These are phyloP conservation scores for Candida berthetii DNA, from an alignment of 805 yeast genomes.

Conservation along the genomic window DNA sequence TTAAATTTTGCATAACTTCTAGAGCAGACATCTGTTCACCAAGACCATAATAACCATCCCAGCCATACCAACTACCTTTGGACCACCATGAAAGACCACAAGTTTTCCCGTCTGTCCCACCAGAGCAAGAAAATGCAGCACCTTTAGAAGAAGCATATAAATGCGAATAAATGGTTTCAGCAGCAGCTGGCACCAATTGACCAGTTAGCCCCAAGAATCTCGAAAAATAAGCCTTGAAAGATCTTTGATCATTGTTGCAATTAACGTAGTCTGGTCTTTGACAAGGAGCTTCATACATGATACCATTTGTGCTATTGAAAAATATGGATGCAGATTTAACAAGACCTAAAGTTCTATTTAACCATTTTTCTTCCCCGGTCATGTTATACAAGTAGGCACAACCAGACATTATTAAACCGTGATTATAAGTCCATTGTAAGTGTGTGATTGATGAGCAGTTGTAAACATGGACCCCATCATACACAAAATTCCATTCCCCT, in stretches of 20 bases:
- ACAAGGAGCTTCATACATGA: slow-evolving; percentile 72
- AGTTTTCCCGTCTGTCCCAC: slow-evolving; percentile 76
- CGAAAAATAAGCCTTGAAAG: slow-evolving; percentile 68
- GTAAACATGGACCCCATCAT: slow-evolving; percentile 52
- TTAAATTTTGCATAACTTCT: slow-evolving; percentile 42
- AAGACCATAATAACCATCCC: slow-evolving; percentile 68
- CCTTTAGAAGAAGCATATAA: slow-evolving; percentile 52
- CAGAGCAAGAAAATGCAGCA: slow-evolving; percentile 75
- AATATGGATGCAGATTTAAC: slow-evolving; percentile 49
- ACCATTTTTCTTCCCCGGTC: slow-evolving; percentile 56
- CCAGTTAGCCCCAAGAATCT: slow-evolving; percentile 62
- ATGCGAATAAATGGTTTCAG: slow-evolving; percentile 36
- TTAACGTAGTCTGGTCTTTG: slow-evolving; percentile 34
- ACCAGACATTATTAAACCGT: slow-evolving; percentile 64
- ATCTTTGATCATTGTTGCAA: slow-evolving; percentile 71
- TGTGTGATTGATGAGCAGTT: slow-evolving; percentile 47
- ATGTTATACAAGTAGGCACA: slow-evolving; percentile 61
- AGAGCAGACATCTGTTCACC: slow-evolving; percentile 84
- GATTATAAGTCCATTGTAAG: slow-evolving; percentile 71
- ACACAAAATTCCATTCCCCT: slow-evolving; percentile 36
- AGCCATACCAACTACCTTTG: slow-evolving; percentile 30
- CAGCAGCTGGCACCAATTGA: slow-evolving; percentile 50
- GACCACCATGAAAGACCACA: slow-evolving; percentile 73
- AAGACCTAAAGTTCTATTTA: slow-evolving; percentile 41
- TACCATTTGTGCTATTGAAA: slow-evolving; percentile 35